phyloP scores from a whole-genome alignment of 257 asterid genomes.

The Echium plantagineum region DNA sequence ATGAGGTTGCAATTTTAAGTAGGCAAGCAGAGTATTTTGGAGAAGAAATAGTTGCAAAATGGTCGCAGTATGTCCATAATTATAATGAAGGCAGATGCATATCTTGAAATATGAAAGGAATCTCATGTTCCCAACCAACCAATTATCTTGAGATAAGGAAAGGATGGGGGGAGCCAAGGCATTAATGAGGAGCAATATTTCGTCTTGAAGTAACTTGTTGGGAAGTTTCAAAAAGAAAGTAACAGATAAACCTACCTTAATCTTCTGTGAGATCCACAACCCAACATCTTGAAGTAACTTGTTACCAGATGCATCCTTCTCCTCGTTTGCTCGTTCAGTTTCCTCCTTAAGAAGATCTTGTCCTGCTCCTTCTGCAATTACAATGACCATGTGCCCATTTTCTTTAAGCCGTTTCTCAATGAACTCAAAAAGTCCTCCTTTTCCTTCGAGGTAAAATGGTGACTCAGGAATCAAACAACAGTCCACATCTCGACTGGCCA shows the following conservation, averaged over 20 bases:
- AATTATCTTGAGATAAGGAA: too few relatives aligned
- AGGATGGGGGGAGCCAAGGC: not conserved
- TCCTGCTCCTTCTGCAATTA: conserved; percentile 92
- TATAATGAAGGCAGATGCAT: not conserved
- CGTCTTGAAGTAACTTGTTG: not conserved
- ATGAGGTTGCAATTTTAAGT: not conserved
- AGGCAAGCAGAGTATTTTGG: not conserved
- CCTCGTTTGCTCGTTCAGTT: conserved; percentile 23
- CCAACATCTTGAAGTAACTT: conserved; percentile 82
- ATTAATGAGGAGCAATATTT: not conserved
- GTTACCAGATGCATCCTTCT: conserved; percentile 85
- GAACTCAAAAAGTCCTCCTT: conserved; percentile 69
- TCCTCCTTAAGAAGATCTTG: conserved; percentile 62
- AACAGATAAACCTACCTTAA: conserved; percentile 38
- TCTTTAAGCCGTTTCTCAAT: conserved; percentile 61
- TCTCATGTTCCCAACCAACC: not conserved
- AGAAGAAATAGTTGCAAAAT: not conserved
- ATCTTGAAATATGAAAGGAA: too few relatives aligned
- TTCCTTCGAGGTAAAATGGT: conserved; percentile 80
- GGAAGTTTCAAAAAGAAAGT: not conserved
- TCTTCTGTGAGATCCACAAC: conserved; percentile 73
- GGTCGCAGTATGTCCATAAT: not conserved
- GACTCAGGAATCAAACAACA: conserved; percentile 93
- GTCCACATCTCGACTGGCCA: conserved; percentile 93
- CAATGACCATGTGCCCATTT: conserved; percentile 88